Percentiles rank a stretch among this genome's conserved stretches.
Evolutionary conservation across 345 rosid genomes (phyloP).

Genomic region (Ailanthus altissimus): DNA sequence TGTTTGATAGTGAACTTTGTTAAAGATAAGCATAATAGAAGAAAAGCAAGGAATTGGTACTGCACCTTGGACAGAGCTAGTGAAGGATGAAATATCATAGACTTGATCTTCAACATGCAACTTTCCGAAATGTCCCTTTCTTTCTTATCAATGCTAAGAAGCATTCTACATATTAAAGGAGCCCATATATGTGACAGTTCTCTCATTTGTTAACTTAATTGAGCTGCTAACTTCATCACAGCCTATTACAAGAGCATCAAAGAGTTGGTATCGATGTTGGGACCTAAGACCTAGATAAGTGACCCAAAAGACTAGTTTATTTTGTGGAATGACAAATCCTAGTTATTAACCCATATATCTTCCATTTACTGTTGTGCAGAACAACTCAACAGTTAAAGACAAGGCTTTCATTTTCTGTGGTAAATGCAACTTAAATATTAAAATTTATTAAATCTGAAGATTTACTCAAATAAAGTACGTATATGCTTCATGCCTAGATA

Average conservation of each 20-base stretch:
- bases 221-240: conserved; percentile 42
- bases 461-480: neutral
- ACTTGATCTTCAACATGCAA: conserved; percentile 46
- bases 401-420: neutral
- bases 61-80: conserved; percentile 47
- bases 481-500: neutral
- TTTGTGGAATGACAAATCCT: too few species aligned
- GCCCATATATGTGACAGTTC: conserved; percentile 53
- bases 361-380: too few species aligned
- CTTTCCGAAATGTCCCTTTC: conserved; percentile 56
- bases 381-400: too few species aligned
- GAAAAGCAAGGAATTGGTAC: neutral
- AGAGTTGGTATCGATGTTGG: conserved; percentile 2
- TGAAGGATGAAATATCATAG: conserved; percentile 47
- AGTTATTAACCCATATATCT: too few species aligned
- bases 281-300: too few species aligned
- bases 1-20: neutral
- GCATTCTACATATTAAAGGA: conserved; percentile 56
- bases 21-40: neutral
- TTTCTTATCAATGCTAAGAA: conserved; percentile 55
- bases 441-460: neutral
- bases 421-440: neutral
- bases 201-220: conserved; percentile 46
- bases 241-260: conserved; percentile 39
- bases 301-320: too few species aligned